These are phyloP conservation scores for Phytophthora megakarya DNA, from an alignment of 352 stramenopile species.

Conservation along the genomic window DNA sequence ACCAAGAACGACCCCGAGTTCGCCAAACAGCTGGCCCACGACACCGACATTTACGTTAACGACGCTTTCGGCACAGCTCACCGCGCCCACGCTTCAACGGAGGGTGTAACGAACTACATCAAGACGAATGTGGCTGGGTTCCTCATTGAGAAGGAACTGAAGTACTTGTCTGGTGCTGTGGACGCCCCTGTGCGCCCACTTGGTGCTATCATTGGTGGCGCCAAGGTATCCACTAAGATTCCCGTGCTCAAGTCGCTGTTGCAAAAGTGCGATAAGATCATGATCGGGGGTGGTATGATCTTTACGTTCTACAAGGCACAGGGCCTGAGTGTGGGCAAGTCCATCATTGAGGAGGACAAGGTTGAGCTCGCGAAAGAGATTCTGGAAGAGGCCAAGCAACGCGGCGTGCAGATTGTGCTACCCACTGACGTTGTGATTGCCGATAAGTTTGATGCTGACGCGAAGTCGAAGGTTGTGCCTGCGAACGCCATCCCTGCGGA, in stretches of 20 bases:
- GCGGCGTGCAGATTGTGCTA: slow-evolving; percentile 90
- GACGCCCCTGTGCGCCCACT: slow-evolving; percentile 92
- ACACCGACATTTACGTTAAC: slow-evolving; percentile 97
- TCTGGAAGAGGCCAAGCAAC: slow-evolving; percentile 86
- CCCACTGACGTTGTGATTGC: slow-evolving; percentile 95
- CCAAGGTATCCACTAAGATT: slow-evolving; percentile 97
- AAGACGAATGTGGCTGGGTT: slow-evolving; percentile 93
- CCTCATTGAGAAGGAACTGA: slow-evolving; percentile 97
- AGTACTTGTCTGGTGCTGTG: slow-evolving; percentile 93
- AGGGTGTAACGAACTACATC: slow-evolving; percentile 96
- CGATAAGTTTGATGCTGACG: slow-evolving; percentile 84
- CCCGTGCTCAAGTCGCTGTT: slow-evolving; percentile 96
- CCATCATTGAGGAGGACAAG: slow-evolving; percentile 95
- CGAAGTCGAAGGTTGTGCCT: slow-evolving; percentile 57
- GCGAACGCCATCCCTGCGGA: slow-evolving; percentile 92
- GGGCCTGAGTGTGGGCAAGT: slow-evolving; percentile 94
- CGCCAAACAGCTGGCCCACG: slow-evolving; percentile 93
- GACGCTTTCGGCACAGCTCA: slow-evolving; percentile 98
- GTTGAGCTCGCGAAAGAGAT: slow-evolving; percentile 94
- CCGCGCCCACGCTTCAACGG: slow-evolving; percentile 97
- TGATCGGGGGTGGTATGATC: slow-evolving; percentile 97
- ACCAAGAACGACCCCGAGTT: slow-evolving; percentile 96
- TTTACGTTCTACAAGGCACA: slow-evolving; percentile 98
- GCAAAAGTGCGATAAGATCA: slow-evolving; percentile 96
- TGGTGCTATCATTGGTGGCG: slow-evolving; percentile 95